Percentiles rank a stretch among this genome's conserved stretches.
phyloP scores from a whole-genome alignment of 2,329 filamentous ascomycete genomes.

The Hymenoscyphus scutula region DNA sequence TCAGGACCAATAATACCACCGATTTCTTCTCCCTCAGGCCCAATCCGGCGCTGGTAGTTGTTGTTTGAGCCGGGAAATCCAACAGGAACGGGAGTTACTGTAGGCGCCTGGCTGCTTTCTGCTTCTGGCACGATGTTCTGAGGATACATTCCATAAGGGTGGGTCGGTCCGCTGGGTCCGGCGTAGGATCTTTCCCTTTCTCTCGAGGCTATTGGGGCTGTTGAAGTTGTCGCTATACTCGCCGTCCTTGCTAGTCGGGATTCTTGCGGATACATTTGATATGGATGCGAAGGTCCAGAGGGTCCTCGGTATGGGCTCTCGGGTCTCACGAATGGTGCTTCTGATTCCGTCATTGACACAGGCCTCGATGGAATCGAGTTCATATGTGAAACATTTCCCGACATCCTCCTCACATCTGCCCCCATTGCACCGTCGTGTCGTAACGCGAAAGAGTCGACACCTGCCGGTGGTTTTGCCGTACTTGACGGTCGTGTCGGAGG shows the following conservation, averaged over 20 bases:
- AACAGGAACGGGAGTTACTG: constrained; percentile 55
- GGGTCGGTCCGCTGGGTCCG: constrained; percentile 66
- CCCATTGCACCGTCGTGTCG: constrained; percentile 50
- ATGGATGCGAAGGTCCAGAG: constrained; percentile 76
- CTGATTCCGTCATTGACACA: constrained; percentile 25
- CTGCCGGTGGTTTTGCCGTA: constrained; percentile 50
- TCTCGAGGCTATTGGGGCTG: constrained; percentile 51
- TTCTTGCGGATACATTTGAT: constrained; percentile 81
- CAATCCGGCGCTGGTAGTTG: constrained; percentile 69
- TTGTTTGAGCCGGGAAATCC: constrained; percentile 68
- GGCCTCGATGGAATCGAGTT: constrained; percentile 25
- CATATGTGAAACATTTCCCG: constrained; percentile 18
- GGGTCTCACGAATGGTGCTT: constrained; percentile 29
- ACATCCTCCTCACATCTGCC: constrained; percentile 25
- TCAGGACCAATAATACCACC: constrained; percentile 84
- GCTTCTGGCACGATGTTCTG: constrained; percentile 70
- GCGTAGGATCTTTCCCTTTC: constrained; percentile 52
- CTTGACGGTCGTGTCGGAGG: constrained; percentile 49
- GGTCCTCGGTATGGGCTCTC: constrained; percentile 59
- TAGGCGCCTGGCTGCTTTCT: constrained; percentile 40
- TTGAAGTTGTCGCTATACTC: constrained; percentile 71
- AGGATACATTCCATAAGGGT: constrained; percentile 83
- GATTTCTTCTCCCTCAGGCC: constrained; percentile 80
- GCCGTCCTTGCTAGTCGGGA: constrained; percentile 52
- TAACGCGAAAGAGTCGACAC: constrained; percentile 50